Evolutionary conservation across 2,329 filamentous ascomycete species (phyloP), one percentile per base, ranked within the genome.

Genomic region (Colletotrichum shisoi): DNA sequence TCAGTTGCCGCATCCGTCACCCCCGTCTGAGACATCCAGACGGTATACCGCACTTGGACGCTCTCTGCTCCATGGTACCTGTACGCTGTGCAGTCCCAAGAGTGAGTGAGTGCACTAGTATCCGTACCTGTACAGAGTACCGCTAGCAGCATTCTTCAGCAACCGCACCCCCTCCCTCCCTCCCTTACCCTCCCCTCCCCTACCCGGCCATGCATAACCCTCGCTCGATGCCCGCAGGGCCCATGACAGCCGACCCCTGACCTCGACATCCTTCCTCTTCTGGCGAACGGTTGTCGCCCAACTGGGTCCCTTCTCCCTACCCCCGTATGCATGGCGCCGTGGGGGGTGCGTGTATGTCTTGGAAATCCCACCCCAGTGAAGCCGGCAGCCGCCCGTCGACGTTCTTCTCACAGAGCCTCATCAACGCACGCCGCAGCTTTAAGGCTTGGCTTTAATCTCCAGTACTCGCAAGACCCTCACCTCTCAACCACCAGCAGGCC

Each of bases 191-290:
- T 24, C 24, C 24, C 71, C 76, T 59, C 24, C 24, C 8, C 27
- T 70, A 74, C 75, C 65, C 62, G 51, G 74, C 73, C 56, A 57
- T 77, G 62, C 27, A n/a, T 31, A 19, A 31, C 75, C 75, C 61
- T 73, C 73, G 49, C 76, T 76, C 8, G 59, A 63, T 40, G 42
- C 17, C 52, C 54, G 27, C 58, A 59, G 42, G 64, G 59, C 73
- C 46, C 60, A 34, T 17, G 63, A 54, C 31, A 45, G 49, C 34
- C 63, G 40, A 61, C 48, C 51, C 62, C 21, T 45, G 37, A 15
- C 48, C 54, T 59, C 19, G 48, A 64, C 19, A 49, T 54, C 53
- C 48, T 67, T 67, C 61, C 54, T 64, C 49, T 67, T 64, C 56
- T 51, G 61, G 64, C 54, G n/a, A 56, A 51, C 44, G n/a, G 42